Evolutionary conservation across 306 rosid species (phyloP).

Genomic region (Spatholobus suberectus): DNA sequence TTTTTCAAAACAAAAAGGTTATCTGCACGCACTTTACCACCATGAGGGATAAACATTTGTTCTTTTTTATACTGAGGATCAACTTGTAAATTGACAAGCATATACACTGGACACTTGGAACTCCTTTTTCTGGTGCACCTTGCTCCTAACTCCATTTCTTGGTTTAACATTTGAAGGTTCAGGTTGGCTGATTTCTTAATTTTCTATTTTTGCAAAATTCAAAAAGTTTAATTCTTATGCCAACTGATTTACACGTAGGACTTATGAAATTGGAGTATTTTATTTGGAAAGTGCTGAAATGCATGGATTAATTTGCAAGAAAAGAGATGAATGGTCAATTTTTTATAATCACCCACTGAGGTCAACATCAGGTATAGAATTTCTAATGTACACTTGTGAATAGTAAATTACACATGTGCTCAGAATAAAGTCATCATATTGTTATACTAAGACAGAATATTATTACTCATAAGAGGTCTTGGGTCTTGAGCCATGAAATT

Average conservation of each 20-base stretch:
- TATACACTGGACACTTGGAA: too few species aligned
- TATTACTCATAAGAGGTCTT: too few species aligned
- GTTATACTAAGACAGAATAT: too few species aligned
- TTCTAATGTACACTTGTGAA: too few species aligned
- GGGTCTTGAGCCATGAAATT: too few species aligned
- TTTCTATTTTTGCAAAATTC: neutral
- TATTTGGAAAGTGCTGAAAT: neutral
- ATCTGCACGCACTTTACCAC: neutral
- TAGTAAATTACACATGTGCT: too few species aligned
- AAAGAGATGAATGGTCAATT: neutral
- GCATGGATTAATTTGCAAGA: neutral
- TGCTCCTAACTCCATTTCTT: too few species aligned
- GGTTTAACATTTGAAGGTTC: constrained; percentile 7
- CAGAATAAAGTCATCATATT: too few species aligned
- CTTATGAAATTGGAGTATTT: neutral
- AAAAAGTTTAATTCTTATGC: neutral
- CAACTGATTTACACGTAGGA: neutral
- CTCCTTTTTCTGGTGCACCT: too few species aligned
- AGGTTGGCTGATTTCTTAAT: neutral
- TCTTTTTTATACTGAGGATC: neutral
- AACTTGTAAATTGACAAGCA: constrained; percentile 10
- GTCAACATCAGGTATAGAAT: too few species aligned
- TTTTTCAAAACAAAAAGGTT: constrained; percentile 16
- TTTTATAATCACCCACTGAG: too few species aligned
- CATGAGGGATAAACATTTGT: neutral